Percentiles rank a stretch among this genome's conserved stretches.
Conservation (phyloP, 306 rosid species). For the Inga oerstediana region DNA sequence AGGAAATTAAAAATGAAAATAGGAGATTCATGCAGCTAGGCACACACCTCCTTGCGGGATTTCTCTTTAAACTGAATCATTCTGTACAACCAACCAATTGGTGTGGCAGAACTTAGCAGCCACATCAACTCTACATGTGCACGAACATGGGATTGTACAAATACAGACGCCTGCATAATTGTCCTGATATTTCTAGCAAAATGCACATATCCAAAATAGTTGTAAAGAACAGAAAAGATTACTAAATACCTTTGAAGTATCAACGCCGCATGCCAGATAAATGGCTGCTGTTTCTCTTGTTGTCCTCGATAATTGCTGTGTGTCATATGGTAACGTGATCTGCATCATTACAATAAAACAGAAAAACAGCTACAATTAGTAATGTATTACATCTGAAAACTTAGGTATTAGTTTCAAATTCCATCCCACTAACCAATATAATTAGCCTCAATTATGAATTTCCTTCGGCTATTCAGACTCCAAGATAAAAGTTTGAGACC, state of each 20-base stretch:
- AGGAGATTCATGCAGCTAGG: conserved; percentile 51
- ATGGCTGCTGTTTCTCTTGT: conserved; percentile 94
- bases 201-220: conserved; percentile 20
- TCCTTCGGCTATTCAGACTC: background rate
- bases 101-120: conserved; percentile 84
- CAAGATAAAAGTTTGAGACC: background rate
- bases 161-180: conserved; percentile 79
- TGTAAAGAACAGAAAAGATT: conserved; percentile 27
- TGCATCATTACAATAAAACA: conserved; percentile 40
- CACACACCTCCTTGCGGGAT: conserved; percentile 96
- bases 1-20: conserved; percentile 31
- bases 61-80: conserved; percentile 99
- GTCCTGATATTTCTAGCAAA: conserved; percentile 15
- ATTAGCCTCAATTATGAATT: conserved; percentile 7
- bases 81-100: conserved; percentile 90
- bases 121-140: conserved; percentile 98
- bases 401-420: conserved; percentile 5
- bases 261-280: conserved; percentile 95
- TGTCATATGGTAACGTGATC: conserved; percentile 90
- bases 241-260: conserved; percentile 74
- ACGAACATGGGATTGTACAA: conserved; percentile 96
- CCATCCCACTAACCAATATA: conserved; percentile 13
- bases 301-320: conserved; percentile 66
- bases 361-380: conserved; percentile 9
- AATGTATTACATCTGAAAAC: conserved; percentile 10